Evolutionary conservation across 805 yeast genomes (phyloP).

Genomic region (Candida maltosa): DNA sequence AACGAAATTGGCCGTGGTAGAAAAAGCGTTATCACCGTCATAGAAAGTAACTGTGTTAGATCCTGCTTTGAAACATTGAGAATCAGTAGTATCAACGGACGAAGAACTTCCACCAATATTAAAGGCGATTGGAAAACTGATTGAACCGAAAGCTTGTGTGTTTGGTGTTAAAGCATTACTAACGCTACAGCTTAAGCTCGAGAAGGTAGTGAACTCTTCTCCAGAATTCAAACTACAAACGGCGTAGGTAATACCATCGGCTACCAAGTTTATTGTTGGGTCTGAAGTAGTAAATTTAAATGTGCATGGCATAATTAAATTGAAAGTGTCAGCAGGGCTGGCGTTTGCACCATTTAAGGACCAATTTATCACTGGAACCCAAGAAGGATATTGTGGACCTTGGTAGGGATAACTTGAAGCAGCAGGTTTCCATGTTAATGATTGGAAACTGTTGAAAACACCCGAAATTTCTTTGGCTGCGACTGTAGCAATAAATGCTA

Average conservation of each 20-base stretch:
- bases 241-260: too few species aligned
- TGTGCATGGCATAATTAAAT: constrained; percentile 19
- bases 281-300: too few species aligned
- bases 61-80: constrained; percentile 15
- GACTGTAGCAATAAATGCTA: too few species aligned
- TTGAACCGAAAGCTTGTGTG: constrained; percentile 14
- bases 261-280: too few species aligned
- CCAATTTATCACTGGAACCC: constrained; percentile 21
- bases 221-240: constrained; percentile 17
- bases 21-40: background rate
- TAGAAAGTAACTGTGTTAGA: constrained; percentile 12
- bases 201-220: constrained; percentile 11
- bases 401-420: constrained; percentile 2
- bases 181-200: constrained; percentile 16
- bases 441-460: constrained; percentile 13
- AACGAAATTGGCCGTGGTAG: background rate
- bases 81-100: too few species aligned
- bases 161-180: constrained; percentile 8
- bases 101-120: constrained; percentile 11
- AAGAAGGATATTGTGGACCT: constrained; percentile 6
- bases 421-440: constrained; percentile 8
- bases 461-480: too few species aligned
- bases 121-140: constrained; percentile 18
- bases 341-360: constrained; percentile 12
- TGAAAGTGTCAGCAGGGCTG: constrained; percentile 22